Evolutionary conservation across 768 basidiomycete genomes (phyloP), one percentile per base, ranked within the genome.

Genomic region (Lactarius trivialis): DNA sequence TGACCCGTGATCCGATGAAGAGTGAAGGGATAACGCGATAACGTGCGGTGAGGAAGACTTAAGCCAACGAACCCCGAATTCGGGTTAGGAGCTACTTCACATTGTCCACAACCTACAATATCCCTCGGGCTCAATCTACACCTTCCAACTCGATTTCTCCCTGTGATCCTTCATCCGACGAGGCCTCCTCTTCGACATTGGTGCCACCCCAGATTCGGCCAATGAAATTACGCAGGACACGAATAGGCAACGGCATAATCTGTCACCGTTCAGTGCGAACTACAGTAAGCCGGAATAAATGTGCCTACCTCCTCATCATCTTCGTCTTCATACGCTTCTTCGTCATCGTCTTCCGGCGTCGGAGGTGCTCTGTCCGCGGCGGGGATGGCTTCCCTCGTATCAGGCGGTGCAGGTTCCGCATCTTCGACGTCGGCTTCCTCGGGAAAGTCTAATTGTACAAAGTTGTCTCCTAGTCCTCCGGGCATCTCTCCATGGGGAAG

Each of bases 401-500:
- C 41, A 34, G 19, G 39, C 1, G n/a, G 51, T 11, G 7, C n/a
- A 4, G 50, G 41, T 33, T 24, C 56, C n/a, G 60, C 61, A 6
- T 32, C 48, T n/a, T 55, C 65, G 7, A 21, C 28, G 41, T 33
- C 53, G 9, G 15, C 43, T 12, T 60, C 60, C n/a, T 54, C 56
- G 21, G 21, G 39, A 56, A 63, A 60, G 43, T 65, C 39, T 45
- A 63, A 59, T 33, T 54, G 59, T 36, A 69, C 63, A 49, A 69
- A 58, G 34, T 67, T 66, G 50, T 68, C 65, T 45, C 67, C 56
- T 17, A 62, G 30, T 51, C 58, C 63, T 32, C 65, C 58, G 34
- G 66, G 65, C 59, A 67, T 61, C 65, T 56, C 65, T 36, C 66
- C 61, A 24, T 65, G 66, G 26, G 50, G 60, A 32, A 58, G 58